Evolutionary conservation across 2,329 filamentous ascomycete genomes (phyloP).

Genomic region (Dothideomycetidae sp.): DNA sequence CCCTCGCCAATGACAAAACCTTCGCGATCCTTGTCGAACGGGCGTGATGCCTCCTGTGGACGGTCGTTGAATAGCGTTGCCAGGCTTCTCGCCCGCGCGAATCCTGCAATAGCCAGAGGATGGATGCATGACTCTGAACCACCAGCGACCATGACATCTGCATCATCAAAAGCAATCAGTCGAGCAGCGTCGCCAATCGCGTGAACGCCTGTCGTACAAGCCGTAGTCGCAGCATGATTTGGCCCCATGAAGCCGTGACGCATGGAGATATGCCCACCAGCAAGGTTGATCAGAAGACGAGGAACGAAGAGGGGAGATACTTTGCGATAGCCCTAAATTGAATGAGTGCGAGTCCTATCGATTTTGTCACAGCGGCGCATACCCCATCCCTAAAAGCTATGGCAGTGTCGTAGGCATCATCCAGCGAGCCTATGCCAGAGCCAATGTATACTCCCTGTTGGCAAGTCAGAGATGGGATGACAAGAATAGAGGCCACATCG

Average conservation of each 20-base stretch:
- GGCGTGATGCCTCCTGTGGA: constrained; percentile 60
- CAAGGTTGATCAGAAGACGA: constrained; percentile 83
- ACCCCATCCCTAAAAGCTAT: constrained; percentile 61
- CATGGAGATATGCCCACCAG: constrained; percentile 90
- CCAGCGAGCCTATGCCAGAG: constrained; percentile 87
- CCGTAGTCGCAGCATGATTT: constrained; percentile 84
- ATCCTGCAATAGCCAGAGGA: constrained; percentile 81
- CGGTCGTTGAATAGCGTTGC: constrained; percentile 65
- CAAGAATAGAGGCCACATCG: background rate
- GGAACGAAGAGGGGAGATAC: constrained; percentile 91
- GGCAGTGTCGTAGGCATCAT: constrained; percentile 77
- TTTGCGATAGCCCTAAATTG: constrained; percentile 80
- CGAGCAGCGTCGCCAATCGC: constrained; percentile 88
- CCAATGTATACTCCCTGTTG: constrained; percentile 71
- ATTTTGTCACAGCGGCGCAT: too few relatives aligned
- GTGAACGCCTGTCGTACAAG: constrained; percentile 91
- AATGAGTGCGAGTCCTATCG: too few relatives aligned
- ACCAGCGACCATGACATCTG: constrained; percentile 91
- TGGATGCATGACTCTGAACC: constrained; percentile 93
- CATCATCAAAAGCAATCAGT: constrained; percentile 81
- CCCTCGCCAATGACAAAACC: constrained; percentile 94
- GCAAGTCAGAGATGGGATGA: constrained; percentile 3
- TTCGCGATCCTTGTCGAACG: constrained; percentile 65
- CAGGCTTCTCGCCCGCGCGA: constrained; percentile 73
- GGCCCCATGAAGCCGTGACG: constrained; percentile 77